phyloP scores from a whole-genome alignment of 257 asterid genomes.

The Lantana camara region DNA sequence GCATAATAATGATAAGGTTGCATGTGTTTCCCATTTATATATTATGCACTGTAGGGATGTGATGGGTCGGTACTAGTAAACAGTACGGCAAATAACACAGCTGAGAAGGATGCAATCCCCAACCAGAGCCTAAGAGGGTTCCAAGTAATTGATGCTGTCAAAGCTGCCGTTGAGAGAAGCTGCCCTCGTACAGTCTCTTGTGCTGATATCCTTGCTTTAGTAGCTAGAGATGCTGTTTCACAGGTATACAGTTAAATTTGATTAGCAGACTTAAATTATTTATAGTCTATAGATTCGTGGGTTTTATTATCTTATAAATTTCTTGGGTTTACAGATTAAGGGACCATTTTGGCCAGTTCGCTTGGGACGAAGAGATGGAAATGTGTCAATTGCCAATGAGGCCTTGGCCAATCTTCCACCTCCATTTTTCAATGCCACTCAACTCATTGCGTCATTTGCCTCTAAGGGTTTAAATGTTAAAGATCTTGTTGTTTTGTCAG shows the following conservation, averaged over 20 bases:
- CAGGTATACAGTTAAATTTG: slow-evolving; percentile 44
- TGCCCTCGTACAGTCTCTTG: slow-evolving; percentile 69
- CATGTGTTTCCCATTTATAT: too few species aligned
- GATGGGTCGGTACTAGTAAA: slow-evolving; percentile 66
- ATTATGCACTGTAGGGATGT: slow-evolving; percentile 47
- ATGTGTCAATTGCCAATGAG: slow-evolving; percentile 47
- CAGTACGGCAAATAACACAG: slow-evolving; percentile 44
- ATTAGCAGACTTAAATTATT: too few species aligned
- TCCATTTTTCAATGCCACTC: slow-evolving; percentile 54
- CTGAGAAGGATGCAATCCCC: slow-evolving; percentile 63
- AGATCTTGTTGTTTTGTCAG: slow-evolving; percentile 62
- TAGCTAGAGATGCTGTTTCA: slow-evolving; percentile 58
- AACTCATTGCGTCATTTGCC: slow-evolving; percentile 45
- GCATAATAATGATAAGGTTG: too few species aligned
- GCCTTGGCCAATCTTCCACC: slow-evolving; percentile 61
- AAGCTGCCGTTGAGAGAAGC: slow-evolving; percentile 48
- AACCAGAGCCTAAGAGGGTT: slow-evolving; percentile 59
- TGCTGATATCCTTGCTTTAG: slow-evolving; percentile 68
- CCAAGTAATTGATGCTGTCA: slow-evolving; percentile 65
- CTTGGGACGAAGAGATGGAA: slow-evolving; percentile 76
- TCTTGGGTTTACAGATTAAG: slow-evolving; percentile 32
- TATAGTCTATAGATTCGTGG: too few species aligned
- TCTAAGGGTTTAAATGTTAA: slow-evolving; percentile 47
- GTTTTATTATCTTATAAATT: too few species aligned
- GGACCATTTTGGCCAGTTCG: slow-evolving; percentile 79